Evolutionary conservation across 73 alveolate species (phyloP).

Genomic region (Tetrahymena thermophila): DNA sequence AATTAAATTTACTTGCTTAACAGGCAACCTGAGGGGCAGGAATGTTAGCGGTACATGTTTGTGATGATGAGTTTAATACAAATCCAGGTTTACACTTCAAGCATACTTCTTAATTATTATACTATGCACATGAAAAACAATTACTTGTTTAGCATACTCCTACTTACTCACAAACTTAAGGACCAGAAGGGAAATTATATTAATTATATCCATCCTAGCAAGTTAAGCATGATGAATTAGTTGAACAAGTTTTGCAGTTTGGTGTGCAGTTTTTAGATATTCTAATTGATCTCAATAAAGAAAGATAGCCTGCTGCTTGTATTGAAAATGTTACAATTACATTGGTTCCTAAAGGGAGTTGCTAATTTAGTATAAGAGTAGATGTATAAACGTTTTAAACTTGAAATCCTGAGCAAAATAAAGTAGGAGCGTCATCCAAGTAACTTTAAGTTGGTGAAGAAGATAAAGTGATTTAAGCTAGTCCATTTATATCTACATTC

Average conservation of each 20-base stretch:
- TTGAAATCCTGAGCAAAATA: background rate
- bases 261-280: background rate
- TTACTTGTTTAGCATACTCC: background rate
- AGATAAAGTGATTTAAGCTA: background rate
- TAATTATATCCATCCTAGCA: background rate
- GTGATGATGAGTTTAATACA: background rate
- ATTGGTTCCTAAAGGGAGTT: background rate
- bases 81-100: background rate
- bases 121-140: background rate
- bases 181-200: background rate
- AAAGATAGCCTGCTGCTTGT: background rate
- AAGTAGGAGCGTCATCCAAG: background rate
- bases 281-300: background rate
- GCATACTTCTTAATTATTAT: background rate
- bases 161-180: background rate
- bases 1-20: background rate
- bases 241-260: background rate
- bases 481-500: background rate
- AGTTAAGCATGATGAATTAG: background rate
- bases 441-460: background rate
- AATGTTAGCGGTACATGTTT: background rate
- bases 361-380: background rate
- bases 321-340: background rate
- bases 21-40: background rate
- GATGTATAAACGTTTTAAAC: background rate